Evolutionary conservation across 495 filamentous ascomycete genomes (phyloP), one percentile per base, ranked within the genome.

Genomic region (Trichoderma orchidacearum): DNA sequence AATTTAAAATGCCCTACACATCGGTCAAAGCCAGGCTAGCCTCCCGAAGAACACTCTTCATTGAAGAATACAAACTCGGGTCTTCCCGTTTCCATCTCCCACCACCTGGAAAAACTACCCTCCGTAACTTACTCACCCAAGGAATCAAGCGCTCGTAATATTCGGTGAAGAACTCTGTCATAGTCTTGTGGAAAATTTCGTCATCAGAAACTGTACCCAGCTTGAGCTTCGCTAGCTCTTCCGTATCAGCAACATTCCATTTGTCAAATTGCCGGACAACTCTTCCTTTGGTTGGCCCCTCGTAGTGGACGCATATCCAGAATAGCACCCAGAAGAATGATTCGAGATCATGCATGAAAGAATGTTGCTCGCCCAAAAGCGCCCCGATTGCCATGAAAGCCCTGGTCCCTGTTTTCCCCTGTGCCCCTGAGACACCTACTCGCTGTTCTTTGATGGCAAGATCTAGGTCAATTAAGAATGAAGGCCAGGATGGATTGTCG

Each of bases 311-410:
- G 59, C 66, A 75, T 45, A 77, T 72, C 70, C 69, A 75, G 55
- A 76, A 78, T 0, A 80, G 56, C 29, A 81, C 74, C 71, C 70
- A 80, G 60, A 80, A 80, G 61, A 80, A 78, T 28, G 71, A 80
- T 63, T 80, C 75, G n/a, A 81, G 69, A 57, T 75, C 68, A 53
- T 76, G 67, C 68, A 74, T 69, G 50, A 74, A 75, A 9, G 63
- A 66, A 60, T 75, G 68, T n/a, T 64, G 56, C 57, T 77, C 65
- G 59, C 64, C 64, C 23, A 64, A 59, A 48, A 73, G 71, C 25
- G 59, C 64, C 45, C 68, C 64, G 51, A 76, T 75, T n/a, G 71
- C 69, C 65, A 77, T 75, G 54, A 72, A 74, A n/a, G 70, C 71
- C 65, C 66, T 75, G 23, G 68, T 75, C 31, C 71, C 72, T 3